These are phyloP conservation scores for Crithidia acanthocephali DNA, from an alignment of 208 protist species.

Conservation along the genomic window DNA sequence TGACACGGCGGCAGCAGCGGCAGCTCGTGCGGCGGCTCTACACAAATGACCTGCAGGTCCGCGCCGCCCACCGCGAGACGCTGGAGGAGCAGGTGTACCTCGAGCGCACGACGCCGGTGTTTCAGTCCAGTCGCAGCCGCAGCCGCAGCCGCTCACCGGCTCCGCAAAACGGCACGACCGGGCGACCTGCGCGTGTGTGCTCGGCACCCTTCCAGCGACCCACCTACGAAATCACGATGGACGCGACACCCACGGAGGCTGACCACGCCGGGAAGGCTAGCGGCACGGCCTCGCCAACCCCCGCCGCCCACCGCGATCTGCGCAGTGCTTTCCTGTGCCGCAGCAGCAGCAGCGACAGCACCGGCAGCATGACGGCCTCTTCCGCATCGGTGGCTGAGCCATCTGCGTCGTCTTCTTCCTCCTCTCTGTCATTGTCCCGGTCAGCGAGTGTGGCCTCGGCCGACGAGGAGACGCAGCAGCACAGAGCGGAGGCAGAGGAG, in stretches of 20 bases:
- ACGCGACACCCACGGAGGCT: neutral
- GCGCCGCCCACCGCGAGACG: constrained; percentile 18
- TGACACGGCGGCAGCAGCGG: constrained; percentile 36
- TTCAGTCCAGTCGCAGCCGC: neutral
- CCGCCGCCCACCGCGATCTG: constrained; percentile 11
- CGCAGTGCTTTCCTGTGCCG: constrained; percentile 13
- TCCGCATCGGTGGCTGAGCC: too few relatives aligned
- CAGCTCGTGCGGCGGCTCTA: constrained; percentile 44
- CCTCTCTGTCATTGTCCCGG: neutral
- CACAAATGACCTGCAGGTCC: constrained; percentile 34
- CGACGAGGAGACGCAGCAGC: neutral
- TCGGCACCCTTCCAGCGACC: constrained; percentile 15
- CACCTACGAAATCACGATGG: neutral
- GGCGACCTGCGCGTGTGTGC: neutral
- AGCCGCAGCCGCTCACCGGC: constrained; percentile 14
- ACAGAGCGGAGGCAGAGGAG: neutral
- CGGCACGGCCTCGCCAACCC: neutral
- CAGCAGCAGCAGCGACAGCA: constrained; percentile 21
- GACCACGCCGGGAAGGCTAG: neutral
- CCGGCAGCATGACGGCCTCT: neutral
- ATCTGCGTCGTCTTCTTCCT: neutral
- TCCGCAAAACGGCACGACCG: neutral
- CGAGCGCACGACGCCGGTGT: constrained; percentile 12
- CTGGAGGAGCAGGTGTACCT: constrained; percentile 29
- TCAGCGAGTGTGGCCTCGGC: neutral